Conservation (phyloP, 495 filamentous ascomycete genomes). For the Trichoderma gamsii region DNA sequence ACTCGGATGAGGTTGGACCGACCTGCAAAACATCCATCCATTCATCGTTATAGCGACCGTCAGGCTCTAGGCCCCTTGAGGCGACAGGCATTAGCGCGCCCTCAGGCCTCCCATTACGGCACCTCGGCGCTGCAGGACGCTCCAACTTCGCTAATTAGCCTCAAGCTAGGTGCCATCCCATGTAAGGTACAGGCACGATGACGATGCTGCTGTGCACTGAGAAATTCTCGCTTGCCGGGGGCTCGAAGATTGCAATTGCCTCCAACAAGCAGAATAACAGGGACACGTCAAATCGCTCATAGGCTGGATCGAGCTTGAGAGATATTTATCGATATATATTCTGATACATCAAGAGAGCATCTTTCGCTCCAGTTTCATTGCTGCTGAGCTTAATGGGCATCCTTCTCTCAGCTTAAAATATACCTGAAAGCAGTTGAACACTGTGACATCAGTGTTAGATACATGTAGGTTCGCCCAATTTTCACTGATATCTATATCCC, state of each 20-base stretch:
- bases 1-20: too few relatives aligned
- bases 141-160: background rate
- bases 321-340: too few relatives aligned
- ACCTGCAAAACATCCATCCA: too few relatives aligned
- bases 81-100: background rate
- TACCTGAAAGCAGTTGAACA: too few relatives aligned
- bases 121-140: background rate
- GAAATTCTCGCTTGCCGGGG: background rate
- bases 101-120: background rate
- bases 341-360: background rate
- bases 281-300: background rate
- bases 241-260: background rate
- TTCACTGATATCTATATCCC: too few relatives aligned
- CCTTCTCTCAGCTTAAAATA: too few relatives aligned
- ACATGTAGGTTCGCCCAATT: too few relatives aligned
- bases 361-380: background rate
- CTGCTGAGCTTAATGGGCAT: too few relatives aligned
- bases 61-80: too few relatives aligned
- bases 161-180: background rate
- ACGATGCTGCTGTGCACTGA: background rate
- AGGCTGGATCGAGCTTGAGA: background rate
- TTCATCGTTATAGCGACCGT: too few relatives aligned
- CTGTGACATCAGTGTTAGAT: too few relatives aligned
- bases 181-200: conserved; percentile 5
- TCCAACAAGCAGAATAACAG: background rate